Base-by-base conservation (phyloP, 805 yeast genomes). In the Candida rishiriensis region DNA sequence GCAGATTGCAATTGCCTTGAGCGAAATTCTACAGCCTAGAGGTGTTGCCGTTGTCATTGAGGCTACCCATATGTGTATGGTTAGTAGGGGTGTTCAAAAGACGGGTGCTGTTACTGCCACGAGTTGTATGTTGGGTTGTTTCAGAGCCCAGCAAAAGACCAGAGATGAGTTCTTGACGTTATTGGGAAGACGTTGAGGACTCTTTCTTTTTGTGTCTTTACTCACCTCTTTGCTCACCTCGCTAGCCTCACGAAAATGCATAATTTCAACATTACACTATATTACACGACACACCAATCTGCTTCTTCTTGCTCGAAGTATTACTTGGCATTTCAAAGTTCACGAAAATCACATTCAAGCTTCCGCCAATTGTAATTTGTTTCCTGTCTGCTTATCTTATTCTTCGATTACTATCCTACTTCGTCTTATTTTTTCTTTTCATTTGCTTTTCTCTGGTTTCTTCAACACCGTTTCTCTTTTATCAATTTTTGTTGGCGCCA, bases 21-120 rank as follows among this genome's bases (percentile, higher is more conserved):
- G 84, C 63, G 97, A 89, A 60, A 87, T 90, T 47, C 73, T 93
- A 57, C 83, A 85, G 59, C 99, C 99, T 14, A 78, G 90, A 58
- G 99, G 99, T 49, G 99, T 93, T 9, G 99, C 98, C 1, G 99
- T 93, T 34, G 98, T 93, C 26, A 89, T 93, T 58, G 99, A 93
- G 67, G 97, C 97, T 15, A 79, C 91, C 2, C 99, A 93, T 63
- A 93, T 93, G 99, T 93, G 99, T 66, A 93, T 93, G 99, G 98
- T 91, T 26, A 88, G 95, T 64, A 79, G 99, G 61, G 99, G 99
- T 44, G 88, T 93, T 26, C 97, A 93, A 65, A 93, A 93, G 66
- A 81, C 96, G 0, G 97, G 98, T 1, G 85, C 96, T 15, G 77
- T 86, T 15, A 93, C 99, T 2, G 82, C 89, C 30, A 93, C 99